Percentiles rank a stretch among this genome's conserved stretches.
phyloP scores from a whole-genome alignment of 352 stramenopile genomes.

The Phytophthora crassamura region DNA sequence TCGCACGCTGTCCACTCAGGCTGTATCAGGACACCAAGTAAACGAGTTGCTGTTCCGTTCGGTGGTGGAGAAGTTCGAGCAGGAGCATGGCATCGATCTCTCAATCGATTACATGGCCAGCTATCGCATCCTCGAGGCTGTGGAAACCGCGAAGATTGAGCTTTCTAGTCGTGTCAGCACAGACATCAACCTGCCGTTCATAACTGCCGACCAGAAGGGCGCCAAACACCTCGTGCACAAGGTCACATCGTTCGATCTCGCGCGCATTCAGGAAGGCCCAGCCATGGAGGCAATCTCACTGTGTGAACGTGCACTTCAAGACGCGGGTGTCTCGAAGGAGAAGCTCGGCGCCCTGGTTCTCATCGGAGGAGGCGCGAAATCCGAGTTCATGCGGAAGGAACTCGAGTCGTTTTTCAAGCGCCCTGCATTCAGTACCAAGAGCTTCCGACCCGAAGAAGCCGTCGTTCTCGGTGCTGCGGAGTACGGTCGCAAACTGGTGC shows the following conservation, averaged over 20 bases:
- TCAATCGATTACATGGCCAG: constrained; percentile 75
- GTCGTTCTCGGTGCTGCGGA: constrained; percentile 66
- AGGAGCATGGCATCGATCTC: constrained; percentile 68
- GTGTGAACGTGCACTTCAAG: constrained; percentile 43
- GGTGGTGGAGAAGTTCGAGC: constrained; percentile 61
- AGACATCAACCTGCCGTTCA: constrained; percentile 81
- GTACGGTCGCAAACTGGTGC: constrained; percentile 55
- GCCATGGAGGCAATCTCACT: constrained; percentile 42
- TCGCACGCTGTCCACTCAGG: constrained; percentile 39
- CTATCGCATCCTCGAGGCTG: constrained; percentile 71
- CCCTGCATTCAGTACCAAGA: constrained; percentile 53
- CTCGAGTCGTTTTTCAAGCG: constrained; percentile 61
- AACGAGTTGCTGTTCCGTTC: constrained; percentile 60
- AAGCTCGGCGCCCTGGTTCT: constrained; percentile 61
- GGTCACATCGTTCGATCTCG: constrained; percentile 62
- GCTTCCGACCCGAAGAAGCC: constrained; percentile 65
- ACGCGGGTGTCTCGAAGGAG: constrained; percentile 42
- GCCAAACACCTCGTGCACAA: constrained; percentile 79
- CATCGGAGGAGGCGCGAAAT: constrained; percentile 60
- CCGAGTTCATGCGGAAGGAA: constrained; percentile 55
- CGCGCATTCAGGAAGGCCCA: constrained; percentile 49
- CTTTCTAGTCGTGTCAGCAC: constrained; percentile 59
- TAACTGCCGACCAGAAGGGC: constrained; percentile 70
- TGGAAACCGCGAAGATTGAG: constrained; percentile 77
- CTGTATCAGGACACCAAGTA: constrained; percentile 51